These are phyloP conservation scores for Arctium lappa DNA, from an alignment of 129 eudicot genomes.

Conservation along the genomic window DNA sequence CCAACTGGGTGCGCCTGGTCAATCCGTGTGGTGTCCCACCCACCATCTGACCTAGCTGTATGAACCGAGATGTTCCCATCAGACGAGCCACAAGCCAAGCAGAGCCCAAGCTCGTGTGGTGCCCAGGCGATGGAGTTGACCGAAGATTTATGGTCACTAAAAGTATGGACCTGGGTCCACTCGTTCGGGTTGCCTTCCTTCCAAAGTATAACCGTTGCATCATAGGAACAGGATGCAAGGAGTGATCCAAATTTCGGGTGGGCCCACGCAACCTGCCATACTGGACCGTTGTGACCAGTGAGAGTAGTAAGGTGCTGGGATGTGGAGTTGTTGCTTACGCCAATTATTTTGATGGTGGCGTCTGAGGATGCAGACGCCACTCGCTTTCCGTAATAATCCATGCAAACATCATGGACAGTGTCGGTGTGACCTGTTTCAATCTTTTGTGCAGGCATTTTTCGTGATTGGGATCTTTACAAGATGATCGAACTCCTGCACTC, in stretches of 20 bases:
- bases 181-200: slow-evolving; percentile 54
- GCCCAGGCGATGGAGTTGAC: slow-evolving; percentile 71
- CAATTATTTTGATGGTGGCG: slow-evolving; percentile 47
- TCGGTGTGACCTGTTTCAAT: slow-evolving; percentile 54
- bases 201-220: slow-evolving; percentile 59
- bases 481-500: slow-evolving; percentile 6
- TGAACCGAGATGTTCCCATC: slow-evolving; percentile 62
- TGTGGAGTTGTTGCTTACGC: slow-evolving; percentile 44
- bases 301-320: slow-evolving; percentile 65
- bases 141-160: slow-evolving; percentile 53
- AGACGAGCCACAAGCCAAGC: slow-evolving; percentile 58
- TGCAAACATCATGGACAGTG: slow-evolving; percentile 48
- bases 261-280: slow-evolving; percentile 63
- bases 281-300: slow-evolving; percentile 60
- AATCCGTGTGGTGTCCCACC: slow-evolving; percentile 56
- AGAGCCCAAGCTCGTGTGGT: slow-evolving; percentile 63
- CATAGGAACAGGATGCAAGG: slow-evolving; percentile 64
- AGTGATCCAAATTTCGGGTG: slow-evolving; percentile 59
- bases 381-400: slow-evolving; percentile 57
- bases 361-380: slow-evolving; percentile 58
- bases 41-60: slow-evolving; percentile 51
- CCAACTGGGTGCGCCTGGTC: slow-evolving; percentile 72
- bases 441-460: slow-evolving; percentile 47
- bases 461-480: background rate
- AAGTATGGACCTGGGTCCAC: slow-evolving; percentile 57